Base-by-base conservation (phyloP, 2,329 filamentous ascomycete species). In the Epichloe brachyelytri region DNA sequence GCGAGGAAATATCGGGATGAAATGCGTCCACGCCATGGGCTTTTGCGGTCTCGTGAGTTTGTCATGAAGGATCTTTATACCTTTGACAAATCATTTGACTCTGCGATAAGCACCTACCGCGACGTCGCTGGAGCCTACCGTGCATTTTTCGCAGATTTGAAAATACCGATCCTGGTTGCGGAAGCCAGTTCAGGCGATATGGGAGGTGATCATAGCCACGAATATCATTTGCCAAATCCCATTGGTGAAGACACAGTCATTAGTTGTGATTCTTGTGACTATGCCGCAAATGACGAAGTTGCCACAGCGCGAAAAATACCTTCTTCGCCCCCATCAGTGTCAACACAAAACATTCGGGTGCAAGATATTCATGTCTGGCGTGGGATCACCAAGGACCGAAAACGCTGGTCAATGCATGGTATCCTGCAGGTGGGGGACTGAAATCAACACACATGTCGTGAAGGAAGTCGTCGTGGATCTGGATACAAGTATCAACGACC, bases 1-100 rank as follows among this genome's bases (percentile, higher is more conserved):
- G 85, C 88, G 33, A 80, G 91, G 45, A 98, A 98, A 67, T 98
- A 97, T 62, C 82, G 93, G 46, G 93, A 98, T 69, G 93, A 98
- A 68, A 78, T 85, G 51, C 79, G 93, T 26, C 93, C 93, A 19
- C 80, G 93, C 34, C 87, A 95, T 59, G 93, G 93, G 12, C 74
- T 98, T 2, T 73, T 98, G 8, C 82, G 93, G 10, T 86, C 88
- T 1, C 82, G 89, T 54, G 93, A 98, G 62, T 98, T 98, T 60
- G 70, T 88, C 58, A 98, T 98, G 93, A 98, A 98, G 67, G 93
- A 98, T 65, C 77, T 98, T 1, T 98, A 98, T 65, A 96, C 90
- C 0, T 98, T 98, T 62, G 93, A 98, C 62, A 70, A 76, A 37
- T 83, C 76, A 4, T 64, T 74, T 0, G 69, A 78, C 26, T 71